Evolutionary conservation across 495 filamentous ascomycete species (phyloP), one percentile per base, ranked within the genome.

Genomic region (Penicillium turbatum): DNA sequence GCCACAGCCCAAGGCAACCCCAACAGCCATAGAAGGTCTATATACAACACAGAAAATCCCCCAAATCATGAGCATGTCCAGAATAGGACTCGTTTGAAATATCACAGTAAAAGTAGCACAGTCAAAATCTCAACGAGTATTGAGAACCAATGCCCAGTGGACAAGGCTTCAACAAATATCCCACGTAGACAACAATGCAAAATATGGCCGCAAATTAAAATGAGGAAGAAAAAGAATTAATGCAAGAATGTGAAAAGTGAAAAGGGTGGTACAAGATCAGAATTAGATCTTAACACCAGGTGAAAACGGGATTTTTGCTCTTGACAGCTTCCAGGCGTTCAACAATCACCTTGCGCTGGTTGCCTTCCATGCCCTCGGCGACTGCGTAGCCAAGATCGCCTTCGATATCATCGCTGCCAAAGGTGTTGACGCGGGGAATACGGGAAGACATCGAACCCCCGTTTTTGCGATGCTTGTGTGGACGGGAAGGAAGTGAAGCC

Each of bases 271-370:
- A 24, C 27, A 26, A 53, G 32, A 35, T 13, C 30, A 51, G 10
- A 30, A 36, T 16, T 31, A 36, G 24, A 47, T 41, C 34, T 79
- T 74, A 97, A 79, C 95, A 98, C 90, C 93, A 98, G 35, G 88
- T 96, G 72, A 98, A 98, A 12, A 98, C 89, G 13, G 93, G 93
- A 68, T 95, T 93, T 69, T 86, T 89, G 68, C 83, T 87, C 76
- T 97, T 97, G 29, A 98, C 92, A 43, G 90, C 86, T 75, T 97
- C 93, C 48, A 98, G 66, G 61, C 93, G 75, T 75, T 98, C 93
- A 35, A 97, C 92, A 77, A 97, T 97, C 36, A 98, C 95, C 71
- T 91, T 92, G 54, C 90, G 81, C 67, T 86, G 82, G 50, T 88
- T 86, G 2, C 89, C 87, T 66, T 96, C 90, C 86, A 91, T 88